Evolutionary conservation across 1,284 basidiomycete species (phyloP), one percentile per base, ranked within the genome.

Genomic region (Boletus holoroseus): DNA sequence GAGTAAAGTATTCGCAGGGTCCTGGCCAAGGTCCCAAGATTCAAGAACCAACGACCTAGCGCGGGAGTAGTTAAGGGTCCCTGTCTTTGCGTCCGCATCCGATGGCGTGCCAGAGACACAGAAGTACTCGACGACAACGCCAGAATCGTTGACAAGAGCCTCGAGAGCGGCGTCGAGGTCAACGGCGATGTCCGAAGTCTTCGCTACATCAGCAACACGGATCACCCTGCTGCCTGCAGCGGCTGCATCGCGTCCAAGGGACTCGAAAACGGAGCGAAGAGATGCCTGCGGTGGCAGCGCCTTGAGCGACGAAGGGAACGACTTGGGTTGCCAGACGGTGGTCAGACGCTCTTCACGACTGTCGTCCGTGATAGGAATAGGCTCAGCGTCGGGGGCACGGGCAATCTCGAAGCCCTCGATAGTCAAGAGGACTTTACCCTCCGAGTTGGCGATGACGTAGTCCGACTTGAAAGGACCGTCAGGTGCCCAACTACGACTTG

Each of bases 321-420:
- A 44, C 43, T 60, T 64, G 6, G 50, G 54, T 47, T 67, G 65
- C 63, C 63, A 67, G 0, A 43, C 30, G 9, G 60, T 65, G 2
- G 64, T 62, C 41, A 67, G 35, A 40, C 63, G 61, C 24, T 65
- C 55, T 12, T 61, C 62, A 13, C 47, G 49, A 36, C 55, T 67
- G 37, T 27, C 47, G 32, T 65, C 63, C 5, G 48, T 61, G 36
- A 65, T 62, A 3, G 48, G 3, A 38, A 65, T 47, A 0, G 63
- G 58, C 26, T 64, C 65, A 0, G 58, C 52, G 26, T 55, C 66
- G 13, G 65, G 65, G 3, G 62, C 63, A 31, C 35, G 63, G 0
- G 63, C 60, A 35, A 63, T 63, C 42, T 65, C 66, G 38, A 65
- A 66, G 13, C 63, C 63, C 34, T 65, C 66, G 28, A 65, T 64